Evolutionary conservation across 106 monocot species (phyloP).

Genomic region (Gastrodia elata): DNA sequence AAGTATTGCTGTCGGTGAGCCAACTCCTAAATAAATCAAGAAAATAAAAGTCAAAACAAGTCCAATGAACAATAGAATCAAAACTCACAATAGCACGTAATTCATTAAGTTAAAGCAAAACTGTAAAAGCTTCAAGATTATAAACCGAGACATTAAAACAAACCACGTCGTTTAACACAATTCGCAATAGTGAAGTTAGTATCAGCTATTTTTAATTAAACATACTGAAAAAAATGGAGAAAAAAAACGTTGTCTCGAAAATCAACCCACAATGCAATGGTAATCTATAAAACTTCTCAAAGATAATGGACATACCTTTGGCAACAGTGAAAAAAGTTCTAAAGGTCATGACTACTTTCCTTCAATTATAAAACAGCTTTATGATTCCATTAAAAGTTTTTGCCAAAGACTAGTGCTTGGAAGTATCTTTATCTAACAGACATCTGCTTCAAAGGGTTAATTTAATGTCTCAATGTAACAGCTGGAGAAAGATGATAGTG

Average conservation of each 20-base stretch:
- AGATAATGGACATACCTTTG: neutral
- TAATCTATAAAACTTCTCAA: neutral
- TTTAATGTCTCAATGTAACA: neutral
- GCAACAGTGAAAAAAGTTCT: neutral
- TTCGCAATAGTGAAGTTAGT: neutral
- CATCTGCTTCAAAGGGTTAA: neutral
- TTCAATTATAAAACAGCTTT: neutral
- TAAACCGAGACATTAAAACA: neutral
- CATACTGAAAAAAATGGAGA: neutral
- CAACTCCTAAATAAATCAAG: constrained; percentile 48
- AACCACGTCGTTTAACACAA: neutral
- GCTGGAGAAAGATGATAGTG: neutral
- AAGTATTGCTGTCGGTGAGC: constrained; percentile 92
- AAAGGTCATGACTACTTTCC: neutral
- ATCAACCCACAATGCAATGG: neutral
- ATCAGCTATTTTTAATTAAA: neutral
- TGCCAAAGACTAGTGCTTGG: neutral
- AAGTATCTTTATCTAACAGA: neutral
- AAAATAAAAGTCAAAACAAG: neutral
- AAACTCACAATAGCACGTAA: neutral
- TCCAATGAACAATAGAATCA: neutral
- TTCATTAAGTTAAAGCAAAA: neutral
- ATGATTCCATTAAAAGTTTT: neutral
- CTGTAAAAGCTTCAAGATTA: neutral
- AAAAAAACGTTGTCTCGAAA: neutral